Evolutionary conservation across 2,329 filamentous ascomycete species (phyloP).

Genomic region (Cytospora piceae): DNA sequence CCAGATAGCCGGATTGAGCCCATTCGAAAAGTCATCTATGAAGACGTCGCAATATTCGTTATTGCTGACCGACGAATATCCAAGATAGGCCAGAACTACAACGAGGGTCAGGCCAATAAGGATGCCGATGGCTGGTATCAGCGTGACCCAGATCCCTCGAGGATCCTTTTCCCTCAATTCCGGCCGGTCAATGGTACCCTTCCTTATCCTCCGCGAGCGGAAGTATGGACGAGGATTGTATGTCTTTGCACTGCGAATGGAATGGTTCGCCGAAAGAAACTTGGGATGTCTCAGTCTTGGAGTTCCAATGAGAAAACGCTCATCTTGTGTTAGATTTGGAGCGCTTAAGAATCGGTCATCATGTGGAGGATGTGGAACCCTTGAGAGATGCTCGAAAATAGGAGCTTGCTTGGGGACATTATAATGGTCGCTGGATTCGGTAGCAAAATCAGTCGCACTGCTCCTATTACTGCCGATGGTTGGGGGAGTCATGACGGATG

Average conservation of each 20-base stretch:
- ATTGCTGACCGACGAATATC: constrained; percentile 14
- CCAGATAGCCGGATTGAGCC: constrained; percentile 30
- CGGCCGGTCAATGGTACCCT: constrained; percentile 25
- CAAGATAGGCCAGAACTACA: constrained; percentile 13
- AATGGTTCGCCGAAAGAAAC: constrained; percentile 2
- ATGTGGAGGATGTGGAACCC: too few relatives aligned
- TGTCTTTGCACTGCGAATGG: constrained; percentile 14
- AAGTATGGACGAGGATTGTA: constrained; percentile 27
- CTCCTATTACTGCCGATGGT: not conserved
- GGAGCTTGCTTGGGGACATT: not conserved
- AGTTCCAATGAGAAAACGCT: not conserved
- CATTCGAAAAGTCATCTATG: constrained; percentile 28
- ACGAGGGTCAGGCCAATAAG: constrained; percentile 9
- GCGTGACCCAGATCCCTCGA: constrained; percentile 24
- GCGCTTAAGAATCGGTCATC: not conserved
- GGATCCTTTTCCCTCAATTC: constrained; percentile 27
- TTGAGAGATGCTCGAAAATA: not conserved
- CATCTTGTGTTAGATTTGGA: not conserved
- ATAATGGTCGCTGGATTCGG: not conserved
- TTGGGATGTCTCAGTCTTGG: not conserved
- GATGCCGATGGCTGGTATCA: constrained; percentile 23
- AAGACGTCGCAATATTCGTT: constrained; percentile 27
- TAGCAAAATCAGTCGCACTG: not conserved
- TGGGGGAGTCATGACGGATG: not conserved
- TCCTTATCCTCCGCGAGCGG: constrained; percentile 23